Percentiles rank a stretch among this genome's conserved stretches.
Evolutionary conservation across 2,329 filamentous ascomycete genomes (phyloP).

Genomic region (Ophiostoma pallidulum): DNA sequence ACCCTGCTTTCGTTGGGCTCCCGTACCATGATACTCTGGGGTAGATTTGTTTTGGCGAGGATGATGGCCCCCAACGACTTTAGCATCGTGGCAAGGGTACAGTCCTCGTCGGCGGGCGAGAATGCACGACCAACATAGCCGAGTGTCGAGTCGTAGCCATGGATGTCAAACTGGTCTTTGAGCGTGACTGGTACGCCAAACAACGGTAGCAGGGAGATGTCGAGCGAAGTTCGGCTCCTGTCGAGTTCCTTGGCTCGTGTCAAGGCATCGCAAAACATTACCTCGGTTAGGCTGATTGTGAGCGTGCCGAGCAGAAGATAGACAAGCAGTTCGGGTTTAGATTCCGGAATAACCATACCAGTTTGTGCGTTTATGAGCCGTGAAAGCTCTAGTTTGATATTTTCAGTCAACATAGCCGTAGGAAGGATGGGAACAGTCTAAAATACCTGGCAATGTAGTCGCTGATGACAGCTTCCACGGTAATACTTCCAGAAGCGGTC

Average conservation of each 20-base stretch:
- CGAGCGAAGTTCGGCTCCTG: conserved; percentile 19
- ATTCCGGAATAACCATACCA: no score
- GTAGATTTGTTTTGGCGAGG: conserved; percentile 20
- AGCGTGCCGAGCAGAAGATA: no score
- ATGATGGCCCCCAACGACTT: conserved; percentile 23
- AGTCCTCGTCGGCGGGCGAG: conserved; percentile 2
- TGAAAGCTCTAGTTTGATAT: no score
- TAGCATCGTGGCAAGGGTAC: conserved; percentile 19
- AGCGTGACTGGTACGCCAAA: conserved; percentile 32
- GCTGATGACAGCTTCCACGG: no score
- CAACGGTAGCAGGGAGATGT: conserved; percentile 25
- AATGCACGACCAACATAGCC: conserved; percentile 28
- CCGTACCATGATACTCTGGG: conserved; percentile 23
- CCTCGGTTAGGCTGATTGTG: conserved; percentile 32
- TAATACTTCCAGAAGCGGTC: no score
- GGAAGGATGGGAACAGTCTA: no score
- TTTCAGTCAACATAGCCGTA: no score
- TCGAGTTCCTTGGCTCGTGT: conserved; percentile 25
- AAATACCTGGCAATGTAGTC: no score
- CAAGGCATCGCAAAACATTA: conserved; percentile 27
- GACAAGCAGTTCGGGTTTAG: no score
- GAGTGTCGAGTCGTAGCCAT: conserved; percentile 9
- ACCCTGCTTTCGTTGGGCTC: no score
- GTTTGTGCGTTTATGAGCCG: no score
- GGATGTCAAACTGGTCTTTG: conserved; percentile 25